A percentile compares a stretch with the other conserved stretches of the same genome.
Conservation (phyloP, 1,284 basidiomycete genomes). For the Limonomyces culmigenus region DNA sequence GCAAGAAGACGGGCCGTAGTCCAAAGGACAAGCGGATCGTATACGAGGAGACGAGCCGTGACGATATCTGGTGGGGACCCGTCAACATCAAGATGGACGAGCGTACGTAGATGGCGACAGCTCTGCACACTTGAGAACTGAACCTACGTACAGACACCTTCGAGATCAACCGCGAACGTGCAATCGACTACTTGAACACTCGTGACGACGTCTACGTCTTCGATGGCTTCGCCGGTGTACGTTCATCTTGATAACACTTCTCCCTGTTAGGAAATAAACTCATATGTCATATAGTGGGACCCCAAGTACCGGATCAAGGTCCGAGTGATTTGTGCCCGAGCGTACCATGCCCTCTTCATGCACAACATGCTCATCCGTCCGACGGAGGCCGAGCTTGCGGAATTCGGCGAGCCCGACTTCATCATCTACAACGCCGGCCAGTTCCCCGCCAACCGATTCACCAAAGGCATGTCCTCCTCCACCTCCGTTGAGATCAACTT, state of each 20-base stretch:
- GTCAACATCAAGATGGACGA: constrained; percentile 99
- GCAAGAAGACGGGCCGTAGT: constrained; percentile 96
- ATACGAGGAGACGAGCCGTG: constrained; percentile 93
- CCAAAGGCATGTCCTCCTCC: constrained; percentile 98
- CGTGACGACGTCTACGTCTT: constrained; percentile 98
- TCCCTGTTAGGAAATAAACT: too few species aligned
- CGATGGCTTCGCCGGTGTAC: constrained; percentile 92
- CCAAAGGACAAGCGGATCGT: constrained; percentile 99
- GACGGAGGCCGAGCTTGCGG: constrained; percentile 83
- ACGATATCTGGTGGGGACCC: constrained; percentile 99
- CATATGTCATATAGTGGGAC: too few species aligned
- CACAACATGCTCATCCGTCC: constrained; percentile 99
- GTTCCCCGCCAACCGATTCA: constrained; percentile 99
- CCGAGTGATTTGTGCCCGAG: constrained; percentile 94
- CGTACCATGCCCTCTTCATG: constrained; percentile 99
- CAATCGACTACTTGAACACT: constrained; percentile 99
- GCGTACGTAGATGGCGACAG: constrained; percentile 33
- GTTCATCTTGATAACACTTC: too few species aligned
- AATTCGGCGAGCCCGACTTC: constrained; percentile 98
- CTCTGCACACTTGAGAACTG: constrained; percentile 4
- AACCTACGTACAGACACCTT: constrained; percentile 64
- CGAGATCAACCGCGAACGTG: constrained; percentile 99
- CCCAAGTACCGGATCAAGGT: constrained; percentile 99
- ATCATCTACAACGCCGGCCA: constrained; percentile 99
- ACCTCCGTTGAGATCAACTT: constrained; percentile 99